These are phyloP conservation scores for Termitomyces sp. DNA, from an alignment of 768 basidiomycete genomes.

Conservation along the genomic window DNA sequence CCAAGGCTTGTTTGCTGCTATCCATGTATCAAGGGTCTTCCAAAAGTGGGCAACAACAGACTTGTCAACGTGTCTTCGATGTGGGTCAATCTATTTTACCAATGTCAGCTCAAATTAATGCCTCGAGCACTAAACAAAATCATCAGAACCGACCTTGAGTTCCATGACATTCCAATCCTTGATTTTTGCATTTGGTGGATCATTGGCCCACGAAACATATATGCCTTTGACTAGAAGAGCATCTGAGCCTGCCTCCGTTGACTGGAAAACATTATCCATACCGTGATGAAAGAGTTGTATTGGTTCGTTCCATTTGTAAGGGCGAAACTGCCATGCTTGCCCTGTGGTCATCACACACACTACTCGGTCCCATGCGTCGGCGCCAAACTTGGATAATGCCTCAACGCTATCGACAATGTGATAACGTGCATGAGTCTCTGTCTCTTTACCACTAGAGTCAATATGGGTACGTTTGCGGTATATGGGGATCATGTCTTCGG, in stretches of 20 bases:
- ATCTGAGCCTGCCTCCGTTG: neutral
- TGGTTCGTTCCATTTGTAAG: slow-evolving; percentile 97
- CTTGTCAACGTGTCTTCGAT: slow-evolving; percentile 89
- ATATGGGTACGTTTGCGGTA: slow-evolving; percentile 78
- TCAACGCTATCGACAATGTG: slow-evolving; percentile 91
- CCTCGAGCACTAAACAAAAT: neutral
- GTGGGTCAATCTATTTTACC: slow-evolving; percentile 71
- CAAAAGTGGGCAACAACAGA: slow-evolving; percentile 94
- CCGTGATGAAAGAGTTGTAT: slow-evolving; percentile 91
- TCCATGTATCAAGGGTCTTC: slow-evolving; percentile 88
- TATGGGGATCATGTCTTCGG: slow-evolving; percentile 85
- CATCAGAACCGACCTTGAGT: slow-evolving; percentile 55
- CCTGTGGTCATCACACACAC: slow-evolving; percentile 98
- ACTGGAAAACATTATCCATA: slow-evolving; percentile 24
- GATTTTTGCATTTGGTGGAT: slow-evolving; percentile 82
- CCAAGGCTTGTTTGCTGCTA: slow-evolving; percentile 73
- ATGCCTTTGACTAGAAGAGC: slow-evolving; percentile 78
- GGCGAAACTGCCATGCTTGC: slow-evolving; percentile 96
- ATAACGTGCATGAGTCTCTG: slow-evolving; percentile 55
- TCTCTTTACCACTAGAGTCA: slow-evolving; percentile 60
- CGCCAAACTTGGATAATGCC: slow-evolving; percentile 85
- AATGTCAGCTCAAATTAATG: neutral
- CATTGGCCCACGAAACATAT: slow-evolving; percentile 92
- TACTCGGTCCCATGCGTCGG: slow-evolving; percentile 95
- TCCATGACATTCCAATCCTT: slow-evolving; percentile 98